Evolutionary conservation across 2,329 filamentous ascomycete genomes (phyloP).

Genomic region (Acarospora socialis): DNA sequence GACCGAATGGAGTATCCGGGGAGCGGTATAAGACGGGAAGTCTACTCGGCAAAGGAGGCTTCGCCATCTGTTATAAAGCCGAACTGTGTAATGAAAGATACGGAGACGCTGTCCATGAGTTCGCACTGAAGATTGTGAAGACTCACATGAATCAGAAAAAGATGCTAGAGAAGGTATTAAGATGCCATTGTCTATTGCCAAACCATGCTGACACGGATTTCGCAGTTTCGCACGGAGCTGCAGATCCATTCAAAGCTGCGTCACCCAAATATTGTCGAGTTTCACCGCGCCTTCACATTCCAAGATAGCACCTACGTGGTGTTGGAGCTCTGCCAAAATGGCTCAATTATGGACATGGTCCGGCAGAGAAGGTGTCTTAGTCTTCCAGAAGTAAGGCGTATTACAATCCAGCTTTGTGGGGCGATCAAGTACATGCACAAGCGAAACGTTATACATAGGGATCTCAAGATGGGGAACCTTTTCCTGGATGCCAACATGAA

Average conservation of each 20-base stretch:
- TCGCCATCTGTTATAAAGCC: conserved; percentile 37
- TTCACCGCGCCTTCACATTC: conserved; percentile 86
- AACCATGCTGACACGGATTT: conserved; percentile 10
- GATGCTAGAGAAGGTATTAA: conserved; percentile 35
- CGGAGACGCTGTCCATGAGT: conserved; percentile 22
- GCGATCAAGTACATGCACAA: conserved; percentile 97
- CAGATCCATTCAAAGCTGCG: conserved; percentile 98
- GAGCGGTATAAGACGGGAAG: conserved; percentile 32
- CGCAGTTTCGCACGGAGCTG: conserved; percentile 61
- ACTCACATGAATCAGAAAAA: conserved; percentile 36
- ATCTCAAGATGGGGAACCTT: conserved; percentile 96
- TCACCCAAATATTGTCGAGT: conserved; percentile 90
- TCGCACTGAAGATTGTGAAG: conserved; percentile 37
- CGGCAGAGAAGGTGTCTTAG: conserved; percentile 82
- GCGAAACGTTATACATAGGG: conserved; percentile 89
- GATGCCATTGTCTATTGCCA: conserved; percentile 3
- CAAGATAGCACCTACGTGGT: conserved; percentile 83
- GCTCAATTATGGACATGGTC: conserved; percentile 95
- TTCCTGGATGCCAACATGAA: conserved; percentile 94
- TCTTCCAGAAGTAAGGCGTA: conserved; percentile 85
- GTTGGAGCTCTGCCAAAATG: conserved; percentile 86
- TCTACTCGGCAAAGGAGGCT: conserved; percentile 36
- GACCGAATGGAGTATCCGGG: conserved; percentile 25
- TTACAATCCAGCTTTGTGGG: conserved; percentile 86
- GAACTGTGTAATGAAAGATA: conserved; percentile 24